Evolutionary conservation across 2,329 filamentous ascomycete species (phyloP), one percentile per base, ranked within the genome.

Genomic region (Alternaria panax): DNA sequence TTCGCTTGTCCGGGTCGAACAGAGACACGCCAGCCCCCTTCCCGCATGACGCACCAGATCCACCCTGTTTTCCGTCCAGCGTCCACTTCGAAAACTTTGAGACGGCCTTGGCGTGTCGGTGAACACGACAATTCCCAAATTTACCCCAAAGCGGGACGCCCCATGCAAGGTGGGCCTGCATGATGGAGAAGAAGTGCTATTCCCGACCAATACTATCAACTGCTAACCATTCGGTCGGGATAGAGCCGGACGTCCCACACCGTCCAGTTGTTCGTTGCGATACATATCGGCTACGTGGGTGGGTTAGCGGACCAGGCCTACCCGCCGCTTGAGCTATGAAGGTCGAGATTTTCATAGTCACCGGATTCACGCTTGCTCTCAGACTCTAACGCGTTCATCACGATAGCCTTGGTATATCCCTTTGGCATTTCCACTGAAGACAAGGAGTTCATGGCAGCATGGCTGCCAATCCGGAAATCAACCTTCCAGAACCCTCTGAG

Each of bases 401-500:
- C 53, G 22, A 51, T 46, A 54, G 52, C 24, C 48, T 59, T 53
- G 16, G 48, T 5, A 25, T 30, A 8, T n/a, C 20, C 24, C 20
- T 24, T 40, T 43, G 38, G 22, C 20, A 20, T 40, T n/a, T 20
- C 38, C 6, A 34, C 28, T 16, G 34, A 56, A 40, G 40, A 51
- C 20, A 12, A 55, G 24, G 48, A 40, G 7, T 48, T 22, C 18
- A 61, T 63, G 59, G 51, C 42, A 60, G 8, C 46, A 81, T 81
- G 79, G 72, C 77, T 25, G 45, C 51, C 11, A 72, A 70, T 57
- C 71, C 76, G 47, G 77, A 80, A 52, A 69, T 78, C 50, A 70
- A 77, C 30, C 66, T 79, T 18, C 75, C 70, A 3, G 57, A 43
- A 9, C 43, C 54, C 41, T 70, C 68, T 45, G 59, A 70, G n/a